A percentile compares a stretch with the other conserved stretches of the same genome.
Evolutionary conservation across 306 rosid species (phyloP).

Genomic region (Adenanthera pavonina): DNA sequence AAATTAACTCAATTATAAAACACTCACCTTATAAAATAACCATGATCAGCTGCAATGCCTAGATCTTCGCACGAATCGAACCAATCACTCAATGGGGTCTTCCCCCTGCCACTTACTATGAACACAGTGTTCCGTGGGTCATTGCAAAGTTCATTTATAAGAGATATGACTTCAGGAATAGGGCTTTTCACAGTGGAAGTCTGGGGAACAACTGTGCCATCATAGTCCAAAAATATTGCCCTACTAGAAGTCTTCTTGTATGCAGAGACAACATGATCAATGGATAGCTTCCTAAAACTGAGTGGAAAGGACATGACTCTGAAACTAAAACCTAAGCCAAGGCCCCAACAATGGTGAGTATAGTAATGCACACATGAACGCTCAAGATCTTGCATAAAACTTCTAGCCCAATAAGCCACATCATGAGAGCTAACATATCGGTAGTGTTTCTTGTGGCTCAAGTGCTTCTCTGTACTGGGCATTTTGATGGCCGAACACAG

Average conservation of each 20-base stretch:
- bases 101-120: conserved; percentile 74
- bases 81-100: conserved; percentile 58
- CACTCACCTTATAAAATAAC: conserved; percentile 68
- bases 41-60: conserved; percentile 86
- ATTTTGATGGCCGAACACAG: conserved; percentile 57
- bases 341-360: conserved; percentile 62
- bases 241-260: conserved; percentile 58
- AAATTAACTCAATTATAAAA: conserved; percentile 4
- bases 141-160: conserved; percentile 61
- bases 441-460: conserved; percentile 70
- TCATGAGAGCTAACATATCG: conserved; percentile 66
- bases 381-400: conserved; percentile 65
- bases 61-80: conserved; percentile 66
- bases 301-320: conserved; percentile 74
- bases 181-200: conserved; percentile 54
- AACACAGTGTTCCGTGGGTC: conserved; percentile 73
- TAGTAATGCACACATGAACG: conserved; percentile 66
- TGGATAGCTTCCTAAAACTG: conserved; percentile 65
- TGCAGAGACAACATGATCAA: conserved; percentile 51
- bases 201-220: conserved; percentile 64
- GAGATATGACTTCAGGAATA: conserved; percentile 61
- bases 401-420: conserved; percentile 69
- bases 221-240: conserved; percentile 76
- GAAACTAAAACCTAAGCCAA: conserved; percentile 67
- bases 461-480: conserved; percentile 58